Evolutionary conservation across 1,139 yeast species (phyloP).

Genomic region (Suhomyces maxii): DNA sequence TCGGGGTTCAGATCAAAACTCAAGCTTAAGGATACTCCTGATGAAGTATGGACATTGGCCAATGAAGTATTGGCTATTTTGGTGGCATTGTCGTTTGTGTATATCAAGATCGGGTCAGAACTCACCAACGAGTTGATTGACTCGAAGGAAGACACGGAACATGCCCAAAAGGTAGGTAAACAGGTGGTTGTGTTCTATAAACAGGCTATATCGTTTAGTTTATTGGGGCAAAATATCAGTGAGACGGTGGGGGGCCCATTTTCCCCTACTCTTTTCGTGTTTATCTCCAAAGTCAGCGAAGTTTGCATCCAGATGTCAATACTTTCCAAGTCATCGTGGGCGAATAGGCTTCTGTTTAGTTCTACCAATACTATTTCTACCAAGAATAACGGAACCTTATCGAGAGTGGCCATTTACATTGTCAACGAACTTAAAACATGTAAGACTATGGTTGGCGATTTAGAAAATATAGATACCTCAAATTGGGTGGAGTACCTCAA

Average conservation of each 20-base stretch:
- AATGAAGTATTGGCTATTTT: conserved; percentile 32
- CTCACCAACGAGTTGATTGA: conserved; percentile 36
- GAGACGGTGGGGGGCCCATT: conserved; percentile 1
- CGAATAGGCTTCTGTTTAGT: conserved; percentile 33
- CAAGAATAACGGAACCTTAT: conserved; percentile 40
- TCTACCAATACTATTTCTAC: conserved; percentile 30
- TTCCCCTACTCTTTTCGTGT: conserved; percentile 17
- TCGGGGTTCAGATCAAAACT: background rate
- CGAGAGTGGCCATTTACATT: conserved; percentile 44
- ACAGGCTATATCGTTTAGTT: conserved; percentile 28
- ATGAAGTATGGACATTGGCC: conserved; percentile 28
- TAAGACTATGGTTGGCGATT: conserved; percentile 8
- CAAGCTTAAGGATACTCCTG: background rate
- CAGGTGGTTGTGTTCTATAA: conserved; percentile 36
- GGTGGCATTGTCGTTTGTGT: conserved; percentile 29
- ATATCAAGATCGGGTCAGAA: conserved; percentile 38
- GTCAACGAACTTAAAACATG: conserved; percentile 31
- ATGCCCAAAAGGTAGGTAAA: conserved; percentile 36
- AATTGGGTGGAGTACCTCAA: conserved; percentile 38
- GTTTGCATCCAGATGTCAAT: conserved; percentile 44
- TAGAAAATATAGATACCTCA: conserved; percentile 17
- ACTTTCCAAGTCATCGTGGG: conserved; percentile 42
- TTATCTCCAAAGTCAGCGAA: conserved; percentile 30
- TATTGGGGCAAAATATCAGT: conserved; percentile 21
- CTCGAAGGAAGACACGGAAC: conserved; percentile 12